These are phyloP conservation scores for Gossypium thurberi DNA, from an alignment of 345 rosid species.

Conservation along the genomic window DNA sequence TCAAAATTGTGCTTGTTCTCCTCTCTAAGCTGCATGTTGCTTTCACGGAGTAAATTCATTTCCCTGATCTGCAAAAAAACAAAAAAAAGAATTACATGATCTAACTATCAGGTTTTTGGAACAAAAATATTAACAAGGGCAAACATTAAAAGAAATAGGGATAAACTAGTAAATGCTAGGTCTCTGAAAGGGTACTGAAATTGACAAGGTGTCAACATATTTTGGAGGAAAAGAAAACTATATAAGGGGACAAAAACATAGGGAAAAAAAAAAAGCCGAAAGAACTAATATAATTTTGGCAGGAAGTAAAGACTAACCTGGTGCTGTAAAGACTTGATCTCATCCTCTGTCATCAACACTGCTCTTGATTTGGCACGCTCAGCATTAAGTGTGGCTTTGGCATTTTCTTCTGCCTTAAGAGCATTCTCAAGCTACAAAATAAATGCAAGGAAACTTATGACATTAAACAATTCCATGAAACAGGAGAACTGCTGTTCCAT, in stretches of 20 bases:
- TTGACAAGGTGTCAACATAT: background rate
- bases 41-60: constrained; percentile 87
- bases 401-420: constrained; percentile 66
- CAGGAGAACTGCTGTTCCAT: background rate
- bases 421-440: constrained; percentile 73
- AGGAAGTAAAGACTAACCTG: constrained; percentile 48
- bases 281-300: background rate
- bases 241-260: background rate
- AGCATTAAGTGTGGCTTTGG: constrained; percentile 56
- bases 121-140: constrained; percentile 3
- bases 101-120: constrained; percentile 1
- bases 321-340: constrained; percentile 73
- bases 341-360: constrained; percentile 70
- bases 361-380: constrained; percentile 82
- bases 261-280: background rate
- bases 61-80: constrained; percentile 58
- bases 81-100: background rate
- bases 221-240: background rate
- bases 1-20: constrained; percentile 96
- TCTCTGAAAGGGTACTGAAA: background rate
- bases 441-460: background rate
- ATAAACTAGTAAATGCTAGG: background rate
- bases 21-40: constrained; percentile 90
- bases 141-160: constrained; percentile 4
- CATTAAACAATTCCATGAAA: background rate